Base-by-base conservation (phyloP, 1,139 yeast genomes). In the Geotrichum aggregatum region DNA sequence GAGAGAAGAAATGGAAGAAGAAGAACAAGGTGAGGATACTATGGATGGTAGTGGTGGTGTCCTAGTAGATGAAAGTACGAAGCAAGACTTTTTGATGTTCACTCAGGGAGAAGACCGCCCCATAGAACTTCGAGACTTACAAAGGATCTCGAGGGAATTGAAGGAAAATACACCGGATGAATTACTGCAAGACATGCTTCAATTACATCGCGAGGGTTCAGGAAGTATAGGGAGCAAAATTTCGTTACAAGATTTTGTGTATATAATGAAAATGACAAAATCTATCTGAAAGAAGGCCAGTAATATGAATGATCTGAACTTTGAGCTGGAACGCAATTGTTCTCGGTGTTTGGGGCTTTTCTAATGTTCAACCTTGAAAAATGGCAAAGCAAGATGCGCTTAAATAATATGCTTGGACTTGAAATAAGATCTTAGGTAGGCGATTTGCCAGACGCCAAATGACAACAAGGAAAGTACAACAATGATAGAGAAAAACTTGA, bases 331-430 rank as follows among this genome's bases (percentile, higher is more conserved):
- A 19, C 10, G n/a, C 8, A 19, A 38, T 38, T 19, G 11, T 34
- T 13, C 18, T 34, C 38, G 14, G 5, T 19, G 24, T 22, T 11
- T 21, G 16, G 18, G 21, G 19, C 28, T 24, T 24, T 24, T 24
- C 28, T 24, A 24, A n/a, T n/a, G n/a, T n/a, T n/a, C n/a, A n/a
- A 41, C n/a, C 14, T 16, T 42, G 14, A 42, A 42, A 28, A 31
- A 33, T 3, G 14, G 11, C 11, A 22, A 42, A 16, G 26, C 24
- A 18, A 18, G 6, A 8, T 36, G 18, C 18, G 2, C 11, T 71
- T 76, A 91, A 62, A 91, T 84, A 65, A 91, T 91, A 68, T 91
- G 97, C 75, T 91, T 91, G 54, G 95, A 85, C 73, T 87, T 84
- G 82, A 91, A 91, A 76, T 87, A 91, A 69, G 86, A 84, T 75